Evolutionary conservation across 2,329 filamentous ascomycete species (phyloP), one percentile per base, ranked within the genome.

Genomic region (Anisogramma anomala): DNA sequence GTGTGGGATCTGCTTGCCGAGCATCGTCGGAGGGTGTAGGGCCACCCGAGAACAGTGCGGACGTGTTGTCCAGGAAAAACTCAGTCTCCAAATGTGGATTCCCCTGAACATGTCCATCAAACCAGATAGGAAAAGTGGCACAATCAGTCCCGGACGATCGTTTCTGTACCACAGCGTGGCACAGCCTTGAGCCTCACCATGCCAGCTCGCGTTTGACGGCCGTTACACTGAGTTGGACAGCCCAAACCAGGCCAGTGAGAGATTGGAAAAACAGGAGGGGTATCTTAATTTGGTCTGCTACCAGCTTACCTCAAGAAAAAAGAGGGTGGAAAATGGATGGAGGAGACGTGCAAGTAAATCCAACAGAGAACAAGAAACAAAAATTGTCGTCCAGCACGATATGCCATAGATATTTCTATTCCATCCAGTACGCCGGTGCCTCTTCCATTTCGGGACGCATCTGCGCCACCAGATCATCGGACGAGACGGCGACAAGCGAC

Each of bases 121-220:
- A 28, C 26, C 11, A 33, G 11, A 39, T 33, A 27, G 13, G 23
- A 20, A n/a, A 43, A 36, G 40, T 19, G 15, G 11, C 33, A 30
- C 33, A 8, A 25, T 15, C 27, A 10, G 8, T 17, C 28, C 36
- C 43, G 34, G 36, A 41, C 19, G 36, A 36, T 22, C 27, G 40
- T 46, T 25, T 34, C 27, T 31, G 43, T 46, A 6, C 14, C 13
- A 43, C 40, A 18, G 15, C 18, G 33, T 43, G 35, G 36, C 39
- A 33, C 36, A 8, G 36, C 15, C 18, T 27, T 46, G 27, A 40
- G 43, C 39, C 40, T 46, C 43, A 46, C 14, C 18, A 30, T 37
- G n/a, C 31, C 33, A 23, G 28, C 25, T 17, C 18, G 25, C 17
- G 27, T 26, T 28, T n/a, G 19, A 9, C 20, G 23, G n/a, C 17